A percentile compares a stretch with the other conserved stretches of the same genome.
Evolutionary conservation across 2,329 filamentous ascomycete genomes (phyloP).

Genomic region (Aspergillus calidoustus): DNA sequence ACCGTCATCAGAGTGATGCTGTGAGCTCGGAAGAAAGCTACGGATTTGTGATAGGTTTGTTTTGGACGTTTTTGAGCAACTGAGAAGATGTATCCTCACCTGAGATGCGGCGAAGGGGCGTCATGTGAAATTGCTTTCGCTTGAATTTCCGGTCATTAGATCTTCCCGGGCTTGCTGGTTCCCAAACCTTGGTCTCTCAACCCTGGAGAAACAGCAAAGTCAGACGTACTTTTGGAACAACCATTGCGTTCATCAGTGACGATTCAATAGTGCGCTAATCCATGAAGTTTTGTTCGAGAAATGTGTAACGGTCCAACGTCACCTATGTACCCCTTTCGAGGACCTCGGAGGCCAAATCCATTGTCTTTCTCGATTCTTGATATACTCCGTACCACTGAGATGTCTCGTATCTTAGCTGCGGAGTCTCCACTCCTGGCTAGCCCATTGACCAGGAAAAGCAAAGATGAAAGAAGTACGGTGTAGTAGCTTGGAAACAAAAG

Average conservation of each 20-base stretch:
- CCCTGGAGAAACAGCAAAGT: not conserved
- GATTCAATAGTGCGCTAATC: conserved; percentile 7
- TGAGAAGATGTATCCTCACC: not conserved
- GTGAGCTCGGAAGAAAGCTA: not conserved
- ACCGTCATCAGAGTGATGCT: not conserved
- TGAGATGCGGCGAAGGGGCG: not conserved
- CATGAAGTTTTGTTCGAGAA: not conserved
- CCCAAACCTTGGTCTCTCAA: not conserved
- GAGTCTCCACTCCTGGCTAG: conserved; percentile 11
- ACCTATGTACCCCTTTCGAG: too few relatives aligned
- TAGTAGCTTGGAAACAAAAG: not conserved
- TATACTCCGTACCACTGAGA: conserved; percentile 7
- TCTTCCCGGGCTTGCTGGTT: not conserved
- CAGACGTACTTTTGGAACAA: not conserved
- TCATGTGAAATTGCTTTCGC: not conserved
- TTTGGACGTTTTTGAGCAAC: not conserved
- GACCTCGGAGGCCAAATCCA: not conserved
- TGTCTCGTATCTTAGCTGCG: not conserved
- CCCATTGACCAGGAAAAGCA: not conserved
- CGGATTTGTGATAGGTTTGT: not conserved
- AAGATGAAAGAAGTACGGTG: not conserved
- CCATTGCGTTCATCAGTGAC: not conserved
- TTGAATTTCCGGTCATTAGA: not conserved
- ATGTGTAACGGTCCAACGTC: conserved; percentile 3
- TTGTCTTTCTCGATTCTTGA: not conserved